Base-by-base conservation (phyloP, 2,329 filamentous ascomycete genomes). In the Pyrenophora teres region DNA sequence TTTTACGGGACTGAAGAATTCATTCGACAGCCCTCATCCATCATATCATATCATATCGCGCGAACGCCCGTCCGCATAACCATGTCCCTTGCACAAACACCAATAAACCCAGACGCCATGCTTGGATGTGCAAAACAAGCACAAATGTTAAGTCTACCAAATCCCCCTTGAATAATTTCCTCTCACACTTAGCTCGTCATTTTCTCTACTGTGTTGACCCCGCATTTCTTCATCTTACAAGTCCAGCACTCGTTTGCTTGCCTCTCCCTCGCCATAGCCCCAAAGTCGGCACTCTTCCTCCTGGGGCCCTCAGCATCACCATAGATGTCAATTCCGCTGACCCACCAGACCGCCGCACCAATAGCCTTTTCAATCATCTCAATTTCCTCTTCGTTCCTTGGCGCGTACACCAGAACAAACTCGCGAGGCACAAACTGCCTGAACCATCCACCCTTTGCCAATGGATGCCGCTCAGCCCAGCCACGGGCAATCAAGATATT, bases 341-440 rank as follows among this genome's bases (percentile, higher is more conserved):
- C 80, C 79, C 81, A 92, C 84, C 87, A 93, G 18, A 87, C 83
- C 3, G 87, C 88, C 3, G 90, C 89, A 60, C 85, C 83, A 49
- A 94, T 84, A 59, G 95, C 88, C 59, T 79, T 77, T 69, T 84
- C 81, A 3, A 92, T 81, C 43, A 85, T 80, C 45, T 83, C 79
- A 21, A 94, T 72, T 69, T 96, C 90, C 21, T 81, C 79, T 51
- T 85, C 80, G 57, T 86, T 80, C 64, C 88, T 77, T 2, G 91
- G 90, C 15, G 90, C 89, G 74, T 96, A 96, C 4, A 95, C 79
- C 84, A 95, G 86, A 50, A 90, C 78, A 71, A 95, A 95, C 36
- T 88, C 87, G 3, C 80, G 76, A 0, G 90, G 89, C 48, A 94
- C 85, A 43, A 88, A 88, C 66, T 84, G 81, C 55, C 80, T 78